Percentiles rank a stretch among this genome's conserved stretches.
Evolutionary conservation across 2,329 filamentous ascomycete genomes (phyloP).

Genomic region (Aspergillus flavus): DNA sequence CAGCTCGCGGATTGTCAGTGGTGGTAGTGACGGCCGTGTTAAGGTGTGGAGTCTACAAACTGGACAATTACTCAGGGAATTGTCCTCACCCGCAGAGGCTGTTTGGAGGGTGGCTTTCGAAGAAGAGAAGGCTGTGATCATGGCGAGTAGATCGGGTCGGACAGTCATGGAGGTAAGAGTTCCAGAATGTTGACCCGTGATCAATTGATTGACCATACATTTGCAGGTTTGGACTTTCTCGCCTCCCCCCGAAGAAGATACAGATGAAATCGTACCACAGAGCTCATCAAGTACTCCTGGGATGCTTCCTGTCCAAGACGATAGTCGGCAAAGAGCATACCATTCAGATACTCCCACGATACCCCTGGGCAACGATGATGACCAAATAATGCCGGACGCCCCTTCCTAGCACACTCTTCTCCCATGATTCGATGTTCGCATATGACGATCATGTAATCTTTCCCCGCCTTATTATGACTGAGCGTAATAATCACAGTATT

Average conservation of each 20-base stretch:
- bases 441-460: slow-evolving; percentile 18
- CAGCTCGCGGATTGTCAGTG: slow-evolving; percentile 90
- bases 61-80: slow-evolving; percentile 84
- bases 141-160: slow-evolving; percentile 79
- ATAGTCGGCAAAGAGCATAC: slow-evolving; percentile 27
- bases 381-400: slow-evolving; percentile 40
- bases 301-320: slow-evolving; percentile 23
- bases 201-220: slow-evolving; percentile 32
- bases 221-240: slow-evolving; percentile 90
- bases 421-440: slow-evolving; percentile 7
- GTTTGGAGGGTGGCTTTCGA: slow-evolving; percentile 99
- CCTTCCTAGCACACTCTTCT: slow-evolving; percentile 16
- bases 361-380: slow-evolving; percentile 30
- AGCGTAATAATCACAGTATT: slow-evolving; percentile 5
- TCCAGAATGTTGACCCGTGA: not conserved
- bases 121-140: slow-evolving; percentile 95
- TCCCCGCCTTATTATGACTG: slow-evolving; percentile 16
- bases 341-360: slow-evolving; percentile 36
- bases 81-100: slow-evolving; percentile 87
- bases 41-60: slow-evolving; percentile 98
- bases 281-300: slow-evolving; percentile 39
- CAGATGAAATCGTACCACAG: slow-evolving; percentile 30
- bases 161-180: slow-evolving; percentile 95
- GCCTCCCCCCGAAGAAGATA: slow-evolving; percentile 59
- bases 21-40: slow-evolving; percentile 94